phyloP scores from a whole-genome alignment of 768 basidiomycete species.

The Tricholoma matsutake region DNA sequence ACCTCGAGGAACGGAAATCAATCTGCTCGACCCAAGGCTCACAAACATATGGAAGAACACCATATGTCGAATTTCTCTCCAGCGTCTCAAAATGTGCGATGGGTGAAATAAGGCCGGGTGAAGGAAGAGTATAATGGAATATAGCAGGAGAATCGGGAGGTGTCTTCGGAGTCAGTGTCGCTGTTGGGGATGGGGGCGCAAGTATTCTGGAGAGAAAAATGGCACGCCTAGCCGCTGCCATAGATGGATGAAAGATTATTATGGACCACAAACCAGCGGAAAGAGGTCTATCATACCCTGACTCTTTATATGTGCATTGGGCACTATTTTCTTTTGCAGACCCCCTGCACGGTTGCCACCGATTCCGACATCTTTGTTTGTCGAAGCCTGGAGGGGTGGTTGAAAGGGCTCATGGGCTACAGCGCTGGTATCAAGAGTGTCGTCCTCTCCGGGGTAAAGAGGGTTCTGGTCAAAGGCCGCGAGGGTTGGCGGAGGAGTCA shows the following conservation, averaged over 20 bases:
- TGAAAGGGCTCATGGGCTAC: conserved; percentile 64
- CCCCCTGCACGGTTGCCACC: conserved; percentile 49
- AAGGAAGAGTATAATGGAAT: conserved; percentile 67
- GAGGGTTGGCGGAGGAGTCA: conserved; percentile 51
- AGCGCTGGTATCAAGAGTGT: conserved; percentile 42
- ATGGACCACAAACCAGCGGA: not conserved
- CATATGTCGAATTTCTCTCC: conserved; percentile 29
- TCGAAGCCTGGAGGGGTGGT: conserved; percentile 56
- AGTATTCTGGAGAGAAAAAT: conserved; percentile 72
- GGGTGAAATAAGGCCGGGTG: conserved; percentile 64
- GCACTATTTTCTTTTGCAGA: conserved; percentile 71
- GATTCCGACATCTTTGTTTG: conserved; percentile 47
- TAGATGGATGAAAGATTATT: not conserved
- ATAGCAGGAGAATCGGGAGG: conserved; percentile 69
- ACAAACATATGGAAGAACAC: conserved; percentile 20
- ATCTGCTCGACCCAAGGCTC: conserved; percentile 66
- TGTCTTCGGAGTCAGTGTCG: conserved; percentile 55
- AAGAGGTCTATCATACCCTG: conserved; percentile 49
- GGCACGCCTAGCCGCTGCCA: conserved; percentile 71
- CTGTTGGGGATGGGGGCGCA: conserved; percentile 62
- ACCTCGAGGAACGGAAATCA: conserved; percentile 48
- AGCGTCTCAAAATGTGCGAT: conserved; percentile 55
- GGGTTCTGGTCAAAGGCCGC: conserved; percentile 43
- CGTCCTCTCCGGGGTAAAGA: conserved; percentile 32
- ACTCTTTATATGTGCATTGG: conserved; percentile 70